Evolutionary conservation across 139 green algal genomes (phyloP).

Genomic region (Tetradesmus lagerheimii): DNA sequence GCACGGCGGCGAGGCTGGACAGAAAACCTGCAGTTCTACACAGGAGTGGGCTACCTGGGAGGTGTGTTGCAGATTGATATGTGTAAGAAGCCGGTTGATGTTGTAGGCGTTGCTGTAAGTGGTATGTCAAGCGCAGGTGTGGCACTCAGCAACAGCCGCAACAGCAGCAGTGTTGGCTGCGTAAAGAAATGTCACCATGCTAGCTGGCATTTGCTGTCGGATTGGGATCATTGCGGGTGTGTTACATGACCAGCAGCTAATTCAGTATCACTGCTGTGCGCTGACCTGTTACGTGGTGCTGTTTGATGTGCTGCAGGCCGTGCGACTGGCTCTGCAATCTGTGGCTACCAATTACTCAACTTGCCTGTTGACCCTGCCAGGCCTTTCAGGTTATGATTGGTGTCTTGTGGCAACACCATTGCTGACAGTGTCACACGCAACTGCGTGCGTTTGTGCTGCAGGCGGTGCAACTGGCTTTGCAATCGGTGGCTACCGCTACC

Average conservation of each 20-base stretch:
- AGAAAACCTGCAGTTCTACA: conserved; percentile 95
- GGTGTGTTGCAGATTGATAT: conserved; percentile 66
- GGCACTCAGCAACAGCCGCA: too few relatives aligned
- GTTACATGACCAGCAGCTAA: not conserved
- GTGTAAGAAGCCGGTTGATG: too few relatives aligned
- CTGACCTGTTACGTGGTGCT: not conserved
- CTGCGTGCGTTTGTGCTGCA: too few relatives aligned
- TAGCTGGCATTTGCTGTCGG: too few relatives aligned
- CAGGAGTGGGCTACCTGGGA: conserved; percentile 85
- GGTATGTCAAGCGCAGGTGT: too few relatives aligned
- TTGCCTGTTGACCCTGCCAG: conserved; percentile 51
- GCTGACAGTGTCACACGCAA: too few relatives aligned
- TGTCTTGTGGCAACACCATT: too few relatives aligned
- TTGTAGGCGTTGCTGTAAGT: too few relatives aligned
- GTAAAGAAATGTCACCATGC: too few relatives aligned
- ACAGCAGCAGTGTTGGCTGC: too few relatives aligned
- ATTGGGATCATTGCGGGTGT: too few relatives aligned
- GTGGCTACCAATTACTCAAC: conserved; percentile 51
- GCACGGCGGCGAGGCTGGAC: conserved; percentile 82
- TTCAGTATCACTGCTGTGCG: not conserved
- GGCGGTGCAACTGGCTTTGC: conserved; percentile 56
- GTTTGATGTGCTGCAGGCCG: conserved; percentile 36
- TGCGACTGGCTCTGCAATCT: conserved; percentile 48
- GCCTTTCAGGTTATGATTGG: too few relatives aligned
- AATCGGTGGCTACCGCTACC: conserved; percentile 53